Conservation (phyloP, 2,329 filamentous ascomycete species). For the Aplosporella prunicola region DNA sequence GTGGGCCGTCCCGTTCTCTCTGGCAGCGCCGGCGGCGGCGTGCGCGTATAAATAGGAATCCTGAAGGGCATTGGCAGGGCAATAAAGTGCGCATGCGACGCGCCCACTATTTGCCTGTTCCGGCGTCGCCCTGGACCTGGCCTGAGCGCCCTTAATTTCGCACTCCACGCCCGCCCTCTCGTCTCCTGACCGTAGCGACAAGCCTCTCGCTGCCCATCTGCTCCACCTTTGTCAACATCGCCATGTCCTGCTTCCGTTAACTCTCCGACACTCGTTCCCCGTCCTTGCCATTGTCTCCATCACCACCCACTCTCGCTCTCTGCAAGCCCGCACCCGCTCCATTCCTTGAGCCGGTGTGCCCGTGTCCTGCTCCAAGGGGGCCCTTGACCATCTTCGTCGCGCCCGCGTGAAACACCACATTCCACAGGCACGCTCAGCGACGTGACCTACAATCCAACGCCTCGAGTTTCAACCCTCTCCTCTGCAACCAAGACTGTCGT, state of each 20-base stretch:
- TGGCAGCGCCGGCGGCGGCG: too few relatives aligned
- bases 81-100: too few relatives aligned
- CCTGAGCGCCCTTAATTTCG: too few relatives aligned
- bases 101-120: too few relatives aligned
- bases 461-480: slow-evolving; percentile 25
- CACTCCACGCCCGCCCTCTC: too few relatives aligned
- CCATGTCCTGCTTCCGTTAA: slow-evolving; percentile 11
- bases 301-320: slow-evolving; percentile 11
- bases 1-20: too few relatives aligned
- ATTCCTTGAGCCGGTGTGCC: slow-evolving; percentile 11
- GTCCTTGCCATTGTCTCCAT: slow-evolving; percentile 5
- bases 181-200: slow-evolving; percentile 10
- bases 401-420: slow-evolving; percentile 22
- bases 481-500: too few relatives aligned
- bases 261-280: slow-evolving; percentile 8
- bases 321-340: too few relatives aligned
- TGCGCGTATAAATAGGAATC: slow-evolving; percentile 10
- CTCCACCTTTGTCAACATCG: slow-evolving; percentile 11
- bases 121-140: too few relatives aligned
- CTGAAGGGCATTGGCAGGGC: too few relatives aligned
- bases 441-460: slow-evolving; percentile 21
- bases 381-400: slow-evolving; percentile 17
- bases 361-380: slow-evolving; percentile 19
- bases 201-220: slow-evolving; percentile 5
- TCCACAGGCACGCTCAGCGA: slow-evolving; percentile 21